Base-by-base conservation (phyloP, 75 land plant genomes). In the Sequoia sempervirens region DNA sequence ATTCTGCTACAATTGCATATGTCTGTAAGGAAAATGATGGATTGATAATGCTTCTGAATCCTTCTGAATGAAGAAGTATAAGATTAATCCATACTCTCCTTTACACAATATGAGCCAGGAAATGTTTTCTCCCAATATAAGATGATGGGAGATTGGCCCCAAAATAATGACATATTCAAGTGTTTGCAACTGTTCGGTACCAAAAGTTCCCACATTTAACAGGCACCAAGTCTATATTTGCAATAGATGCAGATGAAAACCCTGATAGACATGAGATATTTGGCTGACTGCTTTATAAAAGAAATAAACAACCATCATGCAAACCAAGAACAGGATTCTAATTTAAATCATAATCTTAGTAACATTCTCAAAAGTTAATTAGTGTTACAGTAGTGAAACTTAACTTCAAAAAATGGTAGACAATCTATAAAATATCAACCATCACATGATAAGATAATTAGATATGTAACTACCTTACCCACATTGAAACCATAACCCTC, bases 391-490 rank as follows among this genome's bases (percentile, higher is more conserved):
- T 78, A 41, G 32, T 78, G 47, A 40, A 30, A 9, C n/a, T 45
- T 11, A 78, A n/a, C n/a, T 8, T 40, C 6, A 40, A 17, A 38
- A 40, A 38, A 17, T 6, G 5, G 38, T 43, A 78, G 80, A 23
- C 46, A 45, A 78, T 78, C 50, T 78, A 78, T 23, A 43, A 78
- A 41, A 78, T 26, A 78, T 43, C 14, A 78, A 26, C 50, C 80
- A 45, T 78, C 80, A 45, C n/a, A 26, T 23, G 80, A 41, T 10
- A 32, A 32, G 80, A 43, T 28, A 10, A 78, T 9, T 45, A 78
- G 2, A 18, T 75, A 38, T 18, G 20, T 12, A 78, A 26, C 80
- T 32, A 78, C 13, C 80, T 43, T 78, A 78, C 46, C 80, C 45
- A 13, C 10, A 9, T 43, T 45, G 30, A 75, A 40, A 75, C 6